Conservation (phyloP, 1,284 basidiomycete genomes). For the Flammula alnicola region DNA sequence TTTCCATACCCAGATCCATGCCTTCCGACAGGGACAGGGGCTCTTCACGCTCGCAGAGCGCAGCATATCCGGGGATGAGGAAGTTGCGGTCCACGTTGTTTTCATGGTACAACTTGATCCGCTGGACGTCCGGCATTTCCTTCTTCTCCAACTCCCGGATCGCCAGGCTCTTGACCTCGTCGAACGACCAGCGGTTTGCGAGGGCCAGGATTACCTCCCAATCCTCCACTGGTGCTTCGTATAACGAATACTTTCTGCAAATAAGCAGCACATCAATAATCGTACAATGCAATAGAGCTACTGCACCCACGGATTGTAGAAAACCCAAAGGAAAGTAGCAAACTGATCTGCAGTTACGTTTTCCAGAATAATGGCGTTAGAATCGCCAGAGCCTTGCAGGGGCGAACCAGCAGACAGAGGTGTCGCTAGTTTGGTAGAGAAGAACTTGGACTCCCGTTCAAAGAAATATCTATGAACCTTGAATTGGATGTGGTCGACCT, state of each 20-base stretch:
- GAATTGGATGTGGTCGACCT: slow-evolving; percentile 57
- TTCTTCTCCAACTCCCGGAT: slow-evolving; percentile 65
- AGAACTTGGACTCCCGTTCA: slow-evolving; percentile 61
- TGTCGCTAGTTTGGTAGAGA: slow-evolving; percentile 47
- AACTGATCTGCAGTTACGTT: slow-evolving; percentile 55
- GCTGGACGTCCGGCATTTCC: slow-evolving; percentile 48
- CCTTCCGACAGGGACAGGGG: slow-evolving; percentile 65
- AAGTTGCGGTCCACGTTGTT: slow-evolving; percentile 57
- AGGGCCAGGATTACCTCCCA: slow-evolving; percentile 67
- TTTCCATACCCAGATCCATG: slow-evolving; percentile 60
- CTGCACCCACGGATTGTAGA: slow-evolving; percentile 65
- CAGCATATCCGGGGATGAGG: slow-evolving; percentile 60
- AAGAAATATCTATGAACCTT: slow-evolving; percentile 69
- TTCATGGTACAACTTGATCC: slow-evolving; percentile 61
- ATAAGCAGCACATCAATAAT: neutral
- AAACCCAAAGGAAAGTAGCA: slow-evolving; percentile 66
- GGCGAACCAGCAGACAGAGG: slow-evolving; percentile 50
- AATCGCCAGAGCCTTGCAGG: slow-evolving; percentile 48
- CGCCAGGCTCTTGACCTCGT: slow-evolving; percentile 60
- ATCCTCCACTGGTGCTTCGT: slow-evolving; percentile 53
- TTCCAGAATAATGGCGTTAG: slow-evolving; percentile 55
- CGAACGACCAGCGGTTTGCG: slow-evolving; percentile 62
- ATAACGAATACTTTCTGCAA: slow-evolving; percentile 53
- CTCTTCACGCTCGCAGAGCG: slow-evolving; percentile 56
- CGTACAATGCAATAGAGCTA: too few relatives aligned